Evolutionary conservation across 495 filamentous ascomycete genomes (phyloP), one percentile per base, ranked within the genome.

Genomic region (Wilcoxina mikolae): DNA sequence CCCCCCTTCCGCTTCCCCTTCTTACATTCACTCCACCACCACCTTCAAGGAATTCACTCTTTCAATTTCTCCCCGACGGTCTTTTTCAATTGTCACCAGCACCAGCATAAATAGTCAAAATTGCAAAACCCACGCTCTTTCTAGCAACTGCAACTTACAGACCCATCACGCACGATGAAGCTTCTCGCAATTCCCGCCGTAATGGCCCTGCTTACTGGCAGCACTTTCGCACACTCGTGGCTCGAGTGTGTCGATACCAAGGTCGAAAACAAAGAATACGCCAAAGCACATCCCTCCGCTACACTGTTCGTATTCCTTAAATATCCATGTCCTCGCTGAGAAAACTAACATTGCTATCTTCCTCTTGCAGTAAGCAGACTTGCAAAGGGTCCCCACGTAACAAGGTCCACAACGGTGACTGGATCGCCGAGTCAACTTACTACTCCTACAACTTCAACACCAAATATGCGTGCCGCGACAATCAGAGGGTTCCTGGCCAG

Each of bases 361-460:
- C 31, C 31, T 35, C 31, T 35, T 35, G n/a, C 18, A 57, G 55
- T 25, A 18, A 20, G 10, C 27, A 55, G 2, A 56, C 12, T n/a
- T 65, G 64, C 54, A 56, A 54, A 0, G 63, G 64, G 27, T 56
- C 12, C 49, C 59, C 64, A 15, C 64, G 46, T 23, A 49, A 49
- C 46, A 49, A 49, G 46, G 46, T 49, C 46, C 27, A 29, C 24
- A 49, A 49, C 46, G 46, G 49, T 4, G 54, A 66, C 20, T 66
- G 64, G 64, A 66, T 65, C 39, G 29, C 17, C 4, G 64, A 66
- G 50, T 65, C 64, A 15, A 45, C 57, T 22, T 44, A 43, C 20
- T 66, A 65, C n/a, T 25, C 51, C 10, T 66, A 59, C 56, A 57
- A 63, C 29, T 48, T 66, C 27, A 55, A 62, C 54, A 43, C 55